These are phyloP conservation scores for Tricholoma sp. DNA, from an alignment of 768 basidiomycete species.

Conservation along the genomic window DNA sequence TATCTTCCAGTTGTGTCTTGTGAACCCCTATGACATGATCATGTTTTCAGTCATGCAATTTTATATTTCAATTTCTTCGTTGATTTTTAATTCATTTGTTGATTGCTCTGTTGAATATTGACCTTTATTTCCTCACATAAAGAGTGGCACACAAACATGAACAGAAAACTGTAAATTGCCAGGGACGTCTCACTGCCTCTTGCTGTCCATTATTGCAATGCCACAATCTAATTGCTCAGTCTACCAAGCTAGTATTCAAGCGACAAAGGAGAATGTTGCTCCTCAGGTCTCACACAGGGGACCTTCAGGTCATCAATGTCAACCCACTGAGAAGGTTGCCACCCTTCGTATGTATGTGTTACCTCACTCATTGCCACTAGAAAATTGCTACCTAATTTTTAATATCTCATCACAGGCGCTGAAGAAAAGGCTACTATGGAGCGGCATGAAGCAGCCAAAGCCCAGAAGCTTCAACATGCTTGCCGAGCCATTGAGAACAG, in stretches of 20 bases:
- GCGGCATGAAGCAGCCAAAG: background rate
- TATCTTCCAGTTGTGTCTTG: background rate
- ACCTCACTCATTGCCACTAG: background rate
- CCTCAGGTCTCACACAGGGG: background rate
- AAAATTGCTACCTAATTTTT: background rate
- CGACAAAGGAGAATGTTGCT: background rate
- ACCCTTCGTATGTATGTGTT: background rate
- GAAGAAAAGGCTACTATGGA: background rate
- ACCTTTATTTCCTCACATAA: background rate
- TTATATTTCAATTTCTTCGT: background rate
- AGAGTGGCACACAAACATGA: background rate
- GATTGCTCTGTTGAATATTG: background rate
- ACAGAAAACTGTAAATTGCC: background rate
- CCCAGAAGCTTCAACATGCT: background rate
- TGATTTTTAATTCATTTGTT: background rate
- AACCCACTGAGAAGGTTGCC: background rate
- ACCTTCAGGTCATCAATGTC: background rate
- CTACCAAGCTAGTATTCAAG: background rate
- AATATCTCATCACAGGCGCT: background rate
- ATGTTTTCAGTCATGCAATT: background rate
- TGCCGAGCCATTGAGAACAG: background rate
- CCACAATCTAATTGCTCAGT: background rate
- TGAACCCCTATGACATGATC: background rate
- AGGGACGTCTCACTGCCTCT: background rate
- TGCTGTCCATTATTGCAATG: background rate